Evolutionary conservation across 768 basidiomycete genomes (phyloP), one percentile per base, ranked within the genome.

Genomic region (Cystobasidium tubakii): DNA sequence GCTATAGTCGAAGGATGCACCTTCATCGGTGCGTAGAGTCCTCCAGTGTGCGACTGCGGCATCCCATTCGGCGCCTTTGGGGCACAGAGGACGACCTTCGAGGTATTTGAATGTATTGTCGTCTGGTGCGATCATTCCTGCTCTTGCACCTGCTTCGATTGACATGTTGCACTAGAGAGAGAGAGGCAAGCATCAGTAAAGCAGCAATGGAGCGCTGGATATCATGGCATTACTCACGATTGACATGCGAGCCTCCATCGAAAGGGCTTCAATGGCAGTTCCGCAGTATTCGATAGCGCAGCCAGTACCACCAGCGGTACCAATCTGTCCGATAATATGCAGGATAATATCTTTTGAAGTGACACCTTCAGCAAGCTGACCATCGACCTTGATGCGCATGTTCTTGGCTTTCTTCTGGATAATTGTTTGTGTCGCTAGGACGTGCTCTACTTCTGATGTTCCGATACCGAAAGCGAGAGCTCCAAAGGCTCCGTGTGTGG

Each of bases 221-320:
- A 39, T 39, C 39, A 15, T 15, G 39, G 36, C 23, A n/a, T 19
- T 27, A 60, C 69, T 39, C 54, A 71, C 69, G 27, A 75, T 70
- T 9, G 73, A 90, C 89, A 90, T 91, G 63, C 91, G 87, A 44
- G 89, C 90, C 81, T 94, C 92, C 90, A 93, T 91, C 79, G 88
- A 76, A 63, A 80, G 74, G 9, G 69, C 69, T 73, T 79, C 78
- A 62, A 80, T 75, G 1, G 78, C 75, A 19, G 78, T 87, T n/a
- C 92, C 92, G 72, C 90, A 87, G 79, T 90, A 94, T 82, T 94
- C 92, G 80, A 94, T 92, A 74, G 92, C 91, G 77, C 85, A 86
- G n/a, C 91, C 92, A 29, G 89, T 94, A 65, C 91, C 92, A 78
- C 92, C 92, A 62, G 92, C 92, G n/a, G 92, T 92, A 74, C 92